phyloP scores from a whole-genome alignment of 1,139 yeast genomes.

The Hanseniaspora sp. region DNA sequence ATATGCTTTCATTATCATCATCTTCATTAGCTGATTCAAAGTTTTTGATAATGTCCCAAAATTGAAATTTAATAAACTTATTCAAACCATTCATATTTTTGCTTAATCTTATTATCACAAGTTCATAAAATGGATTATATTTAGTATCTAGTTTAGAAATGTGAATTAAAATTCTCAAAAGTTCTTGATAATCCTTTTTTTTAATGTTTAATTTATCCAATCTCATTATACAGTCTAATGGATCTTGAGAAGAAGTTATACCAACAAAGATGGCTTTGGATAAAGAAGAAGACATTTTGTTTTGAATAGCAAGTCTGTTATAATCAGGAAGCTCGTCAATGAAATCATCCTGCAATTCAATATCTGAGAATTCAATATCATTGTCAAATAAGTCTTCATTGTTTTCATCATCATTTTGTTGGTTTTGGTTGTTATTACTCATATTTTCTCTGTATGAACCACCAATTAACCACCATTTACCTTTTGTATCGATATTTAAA shows the following conservation, averaged over 20 bases:
- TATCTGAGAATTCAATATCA: conserved; percentile 23
- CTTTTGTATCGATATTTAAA: conserved; percentile 58
- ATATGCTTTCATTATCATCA: conserved; percentile 24
- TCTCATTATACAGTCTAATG: conserved; percentile 72
- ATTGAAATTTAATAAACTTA: conserved; percentile 74
- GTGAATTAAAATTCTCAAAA: conserved; percentile 73
- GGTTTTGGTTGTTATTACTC: conserved; percentile 22
- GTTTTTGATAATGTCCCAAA: conserved; percentile 81
- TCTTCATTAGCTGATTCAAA: conserved; percentile 44
- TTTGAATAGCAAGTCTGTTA: conserved; percentile 73
- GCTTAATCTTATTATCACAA: conserved; percentile 67
- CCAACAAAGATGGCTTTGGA: conserved; percentile 89
- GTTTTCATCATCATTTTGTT: conserved; percentile 23
- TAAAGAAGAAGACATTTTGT: conserved; percentile 90
- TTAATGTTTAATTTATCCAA: conserved; percentile 70
- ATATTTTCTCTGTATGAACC: conserved; percentile 81
- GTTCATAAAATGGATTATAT: conserved; percentile 84
- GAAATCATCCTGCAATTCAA: conserved; percentile 35
- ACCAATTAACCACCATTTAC: conserved; percentile 99
- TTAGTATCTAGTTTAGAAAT: conserved; percentile 71
- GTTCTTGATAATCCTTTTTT: conserved; percentile 75
- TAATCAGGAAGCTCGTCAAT: conserved; percentile 70
- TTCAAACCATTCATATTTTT: conserved; percentile 51
- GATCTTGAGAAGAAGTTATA: conserved; percentile 90
- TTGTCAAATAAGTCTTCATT: conserved; percentile 21